Percentiles rank a stretch among this genome's conserved stretches.
These are phyloP conservation scores for Pseudonitzschia multiseries DNA, from an alignment of 108 stramenopile genomes.

Conservation along the genomic window DNA sequence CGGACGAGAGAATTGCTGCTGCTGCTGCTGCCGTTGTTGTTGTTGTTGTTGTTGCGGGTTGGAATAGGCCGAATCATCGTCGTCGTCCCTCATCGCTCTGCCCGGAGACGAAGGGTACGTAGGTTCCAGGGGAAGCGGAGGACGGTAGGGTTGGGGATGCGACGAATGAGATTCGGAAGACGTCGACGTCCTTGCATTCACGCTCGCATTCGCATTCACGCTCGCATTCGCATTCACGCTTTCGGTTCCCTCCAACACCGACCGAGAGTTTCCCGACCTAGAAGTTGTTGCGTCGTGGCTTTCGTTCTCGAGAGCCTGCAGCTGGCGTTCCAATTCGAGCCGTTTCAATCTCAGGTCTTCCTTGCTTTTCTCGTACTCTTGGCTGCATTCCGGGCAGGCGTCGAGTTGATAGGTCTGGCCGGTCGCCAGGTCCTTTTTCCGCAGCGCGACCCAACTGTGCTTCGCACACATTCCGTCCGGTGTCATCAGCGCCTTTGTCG, in stretches of 20 bases:
- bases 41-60: neutral
- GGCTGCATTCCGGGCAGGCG: constrained; percentile 34
- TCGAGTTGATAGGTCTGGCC: constrained; percentile 37
- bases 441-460: constrained; percentile 30
- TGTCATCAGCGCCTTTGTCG: constrained; percentile 28
- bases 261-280: too few species aligned
- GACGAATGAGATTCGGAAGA: neutral
- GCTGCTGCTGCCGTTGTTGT: neutral
- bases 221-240: too few species aligned
- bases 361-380: constrained; percentile 14
- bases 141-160: constrained; percentile 13
- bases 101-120: neutral
- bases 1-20: neutral
- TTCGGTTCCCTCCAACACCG: too few species aligned
- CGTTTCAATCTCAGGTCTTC: constrained; percentile 9
- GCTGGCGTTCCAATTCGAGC: constrained; percentile 36
- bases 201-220: too few species aligned
- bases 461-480: constrained; percentile 36
- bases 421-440: constrained; percentile 11
- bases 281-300: neutral
- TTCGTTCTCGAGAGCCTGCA: constrained; percentile 27
- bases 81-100: neutral
- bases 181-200: too few species aligned
- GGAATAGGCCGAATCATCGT: neutral
- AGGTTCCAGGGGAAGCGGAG: neutral